These are phyloP conservation scores for Globisporangium paddicum DNA, from an alignment of 352 stramenopile species.

Conservation along the genomic window DNA sequence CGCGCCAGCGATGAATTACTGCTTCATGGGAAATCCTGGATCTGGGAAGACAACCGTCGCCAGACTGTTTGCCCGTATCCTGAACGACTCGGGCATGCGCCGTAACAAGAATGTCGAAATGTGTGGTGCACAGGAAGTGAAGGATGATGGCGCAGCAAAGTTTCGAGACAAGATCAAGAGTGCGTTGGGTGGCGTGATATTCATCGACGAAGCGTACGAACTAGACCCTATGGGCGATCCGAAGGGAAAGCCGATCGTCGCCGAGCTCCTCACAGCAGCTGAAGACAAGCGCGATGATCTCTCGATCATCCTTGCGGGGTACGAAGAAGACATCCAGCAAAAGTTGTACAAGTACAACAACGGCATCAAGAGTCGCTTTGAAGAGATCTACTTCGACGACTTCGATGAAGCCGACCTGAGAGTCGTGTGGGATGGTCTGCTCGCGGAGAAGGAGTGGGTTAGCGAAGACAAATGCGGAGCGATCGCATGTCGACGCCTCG, in stretches of 20 bases:
- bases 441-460: conserved; percentile 39
- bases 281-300: conserved; percentile 84
- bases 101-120: conserved; percentile 30
- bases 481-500: conserved; percentile 63
- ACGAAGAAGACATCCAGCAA: conserved; percentile 91
- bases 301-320: conserved; percentile 90
- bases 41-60: conserved; percentile 83
- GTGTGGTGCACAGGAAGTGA: conserved; percentile 64
- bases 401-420: conserved; percentile 87
- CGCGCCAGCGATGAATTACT: conserved; percentile 59
- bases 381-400: conserved; percentile 86
- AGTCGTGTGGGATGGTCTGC: conserved; percentile 58
- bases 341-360: conserved; percentile 91
- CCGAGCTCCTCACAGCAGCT: conserved; percentile 81
- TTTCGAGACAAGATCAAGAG: conserved; percentile 75
- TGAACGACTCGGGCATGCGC: conserved; percentile 70
- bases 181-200: conserved; percentile 82
- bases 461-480: conserved; percentile 42
- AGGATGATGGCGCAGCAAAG: conserved; percentile 57
- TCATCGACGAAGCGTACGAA: conserved; percentile 93
- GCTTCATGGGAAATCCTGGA: conserved; percentile 68
- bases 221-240: conserved; percentile 75
- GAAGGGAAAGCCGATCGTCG: conserved; percentile 84
- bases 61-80: conserved; percentile 73
- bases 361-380: conserved; percentile 84